Conservation (phyloP, 2,329 filamentous ascomycete genomes). For the Exophiala sideris region DNA sequence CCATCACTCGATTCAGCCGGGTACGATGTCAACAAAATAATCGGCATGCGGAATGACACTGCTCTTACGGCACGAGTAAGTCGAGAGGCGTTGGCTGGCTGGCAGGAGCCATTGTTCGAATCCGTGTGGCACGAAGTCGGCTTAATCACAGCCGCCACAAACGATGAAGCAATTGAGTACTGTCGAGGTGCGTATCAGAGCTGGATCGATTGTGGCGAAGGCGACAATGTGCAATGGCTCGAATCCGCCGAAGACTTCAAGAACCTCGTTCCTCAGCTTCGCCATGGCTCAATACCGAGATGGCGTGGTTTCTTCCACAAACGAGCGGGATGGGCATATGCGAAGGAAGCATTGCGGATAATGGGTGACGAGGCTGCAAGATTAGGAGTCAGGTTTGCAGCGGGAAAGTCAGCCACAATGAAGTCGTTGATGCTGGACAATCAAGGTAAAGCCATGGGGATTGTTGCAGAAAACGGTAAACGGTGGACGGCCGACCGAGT, state of each 20-base stretch:
- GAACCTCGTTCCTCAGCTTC: background rate
- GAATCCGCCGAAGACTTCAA: slow-evolving; percentile 3
- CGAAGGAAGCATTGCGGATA: slow-evolving; percentile 6
- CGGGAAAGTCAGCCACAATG: slow-evolving; percentile 4
- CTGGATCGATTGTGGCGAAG: slow-evolving; percentile 9
- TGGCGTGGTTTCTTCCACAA: slow-evolving; percentile 6
- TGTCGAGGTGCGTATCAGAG: slow-evolving; percentile 5
- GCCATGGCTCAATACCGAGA: background rate
- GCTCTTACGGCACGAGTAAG: slow-evolving; percentile 4
- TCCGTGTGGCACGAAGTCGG: slow-evolving; percentile 9
- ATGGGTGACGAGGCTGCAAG: slow-evolving; percentile 9
- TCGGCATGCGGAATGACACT: slow-evolving; percentile 9
- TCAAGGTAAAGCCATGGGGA: background rate
- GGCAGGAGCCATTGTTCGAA: slow-evolving; percentile 7
- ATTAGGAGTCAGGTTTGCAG: slow-evolving; percentile 2
- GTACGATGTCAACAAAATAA: slow-evolving; percentile 9
- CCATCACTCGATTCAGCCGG: slow-evolving; percentile 7
- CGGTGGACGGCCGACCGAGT: slow-evolving; percentile 5
- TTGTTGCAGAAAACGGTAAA: slow-evolving; percentile 2
- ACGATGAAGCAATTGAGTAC: slow-evolving; percentile 3
- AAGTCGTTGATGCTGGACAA: slow-evolving; percentile 4
- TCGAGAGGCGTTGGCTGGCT: slow-evolving; percentile 7
- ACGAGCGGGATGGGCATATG: slow-evolving; percentile 6
- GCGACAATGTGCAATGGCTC: slow-evolving; percentile 7
- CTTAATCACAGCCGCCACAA: slow-evolving; percentile 5